These are phyloP conservation scores for Naegleria lovaniensis DNA, from an alignment of 208 protist species.

Conservation along the genomic window DNA sequence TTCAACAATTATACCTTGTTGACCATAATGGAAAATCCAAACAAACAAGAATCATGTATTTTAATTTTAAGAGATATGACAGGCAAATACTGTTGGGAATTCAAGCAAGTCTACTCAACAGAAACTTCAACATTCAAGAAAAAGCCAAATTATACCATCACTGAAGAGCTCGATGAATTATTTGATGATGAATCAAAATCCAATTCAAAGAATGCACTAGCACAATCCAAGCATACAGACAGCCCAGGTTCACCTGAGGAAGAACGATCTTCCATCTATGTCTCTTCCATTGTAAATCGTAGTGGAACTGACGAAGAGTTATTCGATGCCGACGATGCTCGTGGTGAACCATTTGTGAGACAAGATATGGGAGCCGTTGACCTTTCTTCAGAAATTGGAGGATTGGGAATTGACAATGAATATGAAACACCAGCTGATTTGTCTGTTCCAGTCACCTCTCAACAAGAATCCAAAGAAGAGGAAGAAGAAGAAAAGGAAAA, in stretches of 20 bases:
- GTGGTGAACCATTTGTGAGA: background rate
- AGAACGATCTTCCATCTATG: background rate
- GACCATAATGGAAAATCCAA: background rate
- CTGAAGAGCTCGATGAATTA: background rate
- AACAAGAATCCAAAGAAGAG: background rate
- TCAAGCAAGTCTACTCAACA: background rate
- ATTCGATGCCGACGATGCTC: background rate
- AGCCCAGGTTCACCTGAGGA: background rate
- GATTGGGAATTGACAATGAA: background rate
- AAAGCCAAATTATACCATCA: background rate
- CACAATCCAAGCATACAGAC: background rate
- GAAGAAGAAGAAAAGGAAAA: background rate
- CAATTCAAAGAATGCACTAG: background rate
- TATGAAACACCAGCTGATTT: background rate
- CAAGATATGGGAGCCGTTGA: background rate
- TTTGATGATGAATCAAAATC: background rate
- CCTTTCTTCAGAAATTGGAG: background rate
- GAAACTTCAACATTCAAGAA: background rate
- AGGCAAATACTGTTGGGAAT: conserved; percentile 20
- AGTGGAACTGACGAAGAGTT: background rate
- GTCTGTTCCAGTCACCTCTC: background rate
- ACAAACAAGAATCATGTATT: background rate
- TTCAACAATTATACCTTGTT: conserved; percentile 6
- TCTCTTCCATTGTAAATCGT: background rate
- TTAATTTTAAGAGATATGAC: conserved; percentile 15